Base-by-base conservation (phyloP, 2,329 filamentous ascomycete species). In the Trichophyton verrucosum region DNA sequence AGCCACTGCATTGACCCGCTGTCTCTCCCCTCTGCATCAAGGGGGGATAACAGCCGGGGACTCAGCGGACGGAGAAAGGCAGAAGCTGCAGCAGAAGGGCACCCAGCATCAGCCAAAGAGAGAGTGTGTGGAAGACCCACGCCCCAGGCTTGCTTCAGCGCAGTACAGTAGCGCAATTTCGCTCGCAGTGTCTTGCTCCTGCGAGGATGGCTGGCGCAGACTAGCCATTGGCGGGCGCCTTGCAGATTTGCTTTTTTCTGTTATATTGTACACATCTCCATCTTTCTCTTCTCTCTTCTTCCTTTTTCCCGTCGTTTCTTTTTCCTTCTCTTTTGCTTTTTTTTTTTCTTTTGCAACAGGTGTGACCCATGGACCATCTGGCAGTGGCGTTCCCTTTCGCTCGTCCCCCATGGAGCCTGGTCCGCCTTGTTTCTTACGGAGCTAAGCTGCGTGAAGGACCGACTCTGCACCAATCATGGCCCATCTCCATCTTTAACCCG, bases 341-440 rank as follows among this genome's bases (percentile, higher is more conserved):
- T 17, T 17, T 57, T 57, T 57, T 57, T 57, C 13, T 24, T 57
- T 57, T 57, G 55, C 55, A 57, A 20, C 55, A 56, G 33, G 33
- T 33, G 27, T 27, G 55, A 57, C 55, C 33, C 55, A 57, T 57
- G 55, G 55, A 57, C 55, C 55, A 57, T 42, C 55, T 57, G 55
- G 55, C 55, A 57, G 55, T 57, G 55, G 55, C 55, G 55, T 40
- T 40, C 55, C 55, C 17, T 40, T 53, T 38, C 33, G 27, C 55
- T 57, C 38, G 38, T 57, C 55, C 53, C 40, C 30, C 55, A 38
- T 57, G 17, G 55, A 38, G 55, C 55, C 55, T 57, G 55, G 55
- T 57, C 38, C 55, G 55, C 55, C 55, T 57, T 57, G 55, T 57
- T 57, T 42, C 33, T 20, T 13, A 57, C 22, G 55, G 55, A 57